A percentile compares a stretch with the other conserved stretches of the same genome.
Conservation (phyloP, 805 yeast genomes). For the Saccharomycopsis capsularis region DNA sequence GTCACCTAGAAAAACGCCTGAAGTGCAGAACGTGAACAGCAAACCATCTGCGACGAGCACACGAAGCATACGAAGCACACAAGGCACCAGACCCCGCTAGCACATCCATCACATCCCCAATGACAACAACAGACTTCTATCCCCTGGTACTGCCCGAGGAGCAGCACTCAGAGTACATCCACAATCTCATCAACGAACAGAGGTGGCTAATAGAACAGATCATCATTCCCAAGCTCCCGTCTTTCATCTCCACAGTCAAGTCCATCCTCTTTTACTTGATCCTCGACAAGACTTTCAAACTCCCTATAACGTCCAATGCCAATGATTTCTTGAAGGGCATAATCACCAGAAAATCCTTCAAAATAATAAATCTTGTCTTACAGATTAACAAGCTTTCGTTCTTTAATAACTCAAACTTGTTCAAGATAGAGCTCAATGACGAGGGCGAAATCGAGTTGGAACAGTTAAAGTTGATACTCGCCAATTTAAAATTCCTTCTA, state of each 20-base stretch:
- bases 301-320: slow-evolving; percentile 19
- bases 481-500: slow-evolving; percentile 5
- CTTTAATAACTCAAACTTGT: slow-evolving; percentile 14
- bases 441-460: slow-evolving; percentile 1
- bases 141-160: background rate
- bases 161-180: slow-evolving; percentile 1
- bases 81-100: no score
- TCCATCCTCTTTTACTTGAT: slow-evolving; percentile 14
- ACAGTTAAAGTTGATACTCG: slow-evolving; percentile 14
- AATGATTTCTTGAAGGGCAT: slow-evolving; percentile 19
- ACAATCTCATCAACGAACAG: slow-evolving; percentile 17
- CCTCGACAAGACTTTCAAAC: slow-evolving; percentile 17
- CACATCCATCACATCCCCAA: no score
- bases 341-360: slow-evolving; percentile 15
- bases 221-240: slow-evolving; percentile 18
- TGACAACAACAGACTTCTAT: slow-evolving; percentile 1
- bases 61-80: no score
- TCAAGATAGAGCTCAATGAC: slow-evolving; percentile 8
- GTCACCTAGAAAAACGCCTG: no score
- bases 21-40: no score
- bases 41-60: no score
- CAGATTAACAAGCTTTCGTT: slow-evolving; percentile 9
- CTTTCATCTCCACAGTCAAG: slow-evolving; percentile 13
- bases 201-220: slow-evolving; percentile 17
- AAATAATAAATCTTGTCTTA: slow-evolving; percentile 9